Conservation (phyloP, 164 flowering plant genomes). For the Paratinospora sagittata region DNA sequence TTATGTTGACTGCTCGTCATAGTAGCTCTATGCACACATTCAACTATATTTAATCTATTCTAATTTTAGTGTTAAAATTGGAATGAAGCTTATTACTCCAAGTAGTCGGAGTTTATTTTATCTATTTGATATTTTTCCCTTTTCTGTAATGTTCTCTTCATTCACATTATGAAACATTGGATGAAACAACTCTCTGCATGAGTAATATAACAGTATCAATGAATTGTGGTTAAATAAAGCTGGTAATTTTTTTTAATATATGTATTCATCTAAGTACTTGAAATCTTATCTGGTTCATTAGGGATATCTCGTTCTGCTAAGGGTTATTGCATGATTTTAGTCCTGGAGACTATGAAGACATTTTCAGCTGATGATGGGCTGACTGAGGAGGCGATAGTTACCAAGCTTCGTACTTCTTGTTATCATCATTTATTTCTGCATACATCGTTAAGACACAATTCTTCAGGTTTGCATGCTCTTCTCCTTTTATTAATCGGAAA, state of each 20-base stretch:
- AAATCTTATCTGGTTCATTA: conserved; percentile 21
- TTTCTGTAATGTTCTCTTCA: not conserved
- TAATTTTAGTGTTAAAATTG: not conserved
- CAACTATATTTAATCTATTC: no score
- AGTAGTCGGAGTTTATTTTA: not conserved
- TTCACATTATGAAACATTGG: no score
- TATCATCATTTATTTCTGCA: conserved; percentile 86
- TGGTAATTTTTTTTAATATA: not conserved
- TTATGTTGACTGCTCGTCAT: no score
- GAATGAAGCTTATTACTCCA: not conserved
- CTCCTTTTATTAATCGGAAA: not conserved
- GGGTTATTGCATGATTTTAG: conserved; percentile 68
- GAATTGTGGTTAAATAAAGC: no score
- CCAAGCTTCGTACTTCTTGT: conserved; percentile 85
- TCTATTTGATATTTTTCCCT: not conserved
- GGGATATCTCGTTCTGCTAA: conserved; percentile 95
- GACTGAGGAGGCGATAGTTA: conserved; percentile 93
- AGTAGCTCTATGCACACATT: no score
- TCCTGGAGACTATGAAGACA: conserved; percentile 94
- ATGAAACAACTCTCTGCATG: not conserved
- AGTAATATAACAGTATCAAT: not conserved
- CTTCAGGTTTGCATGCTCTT: conserved; percentile 53
- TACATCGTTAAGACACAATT: conserved; percentile 63
- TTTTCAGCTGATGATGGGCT: conserved; percentile 81
- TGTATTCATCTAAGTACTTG: not conserved